phyloP scores from a whole-genome alignment of 768 basidiomycete species.

The Suillus sp. region DNA sequence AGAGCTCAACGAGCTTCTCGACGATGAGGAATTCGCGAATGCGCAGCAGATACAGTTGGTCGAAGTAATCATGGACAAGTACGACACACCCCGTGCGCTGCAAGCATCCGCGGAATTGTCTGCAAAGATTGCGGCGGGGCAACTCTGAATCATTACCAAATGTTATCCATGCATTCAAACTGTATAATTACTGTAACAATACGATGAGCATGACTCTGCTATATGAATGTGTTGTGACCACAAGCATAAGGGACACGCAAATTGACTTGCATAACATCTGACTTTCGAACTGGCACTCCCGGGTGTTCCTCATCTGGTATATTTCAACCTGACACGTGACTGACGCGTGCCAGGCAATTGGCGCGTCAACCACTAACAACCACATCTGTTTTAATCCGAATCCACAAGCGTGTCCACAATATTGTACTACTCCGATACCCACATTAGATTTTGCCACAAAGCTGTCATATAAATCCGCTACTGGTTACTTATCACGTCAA shows the following conservation, averaged over 20 bases:
- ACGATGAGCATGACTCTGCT: background rate
- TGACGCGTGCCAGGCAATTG: constrained; percentile 21
- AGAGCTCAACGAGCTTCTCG: constrained; percentile 70
- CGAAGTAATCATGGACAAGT: constrained; percentile 73
- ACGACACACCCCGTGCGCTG: constrained; percentile 72
- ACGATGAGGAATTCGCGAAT: constrained; percentile 57
- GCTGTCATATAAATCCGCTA: background rate
- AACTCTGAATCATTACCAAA: constrained; percentile 15
- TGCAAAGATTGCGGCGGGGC: constrained; percentile 15
- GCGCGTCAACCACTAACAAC: constrained; percentile 6
- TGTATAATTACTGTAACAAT: background rate
- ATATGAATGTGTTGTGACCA: background rate
- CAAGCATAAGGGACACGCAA: background rate
- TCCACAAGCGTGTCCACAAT: background rate
- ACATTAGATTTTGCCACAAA: background rate
- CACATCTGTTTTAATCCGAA: background rate
- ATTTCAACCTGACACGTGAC: constrained; percentile 27
- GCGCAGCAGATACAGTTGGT: constrained; percentile 76
- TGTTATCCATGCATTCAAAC: background rate
- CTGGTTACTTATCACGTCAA: background rate
- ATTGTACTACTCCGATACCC: constrained; percentile 5
- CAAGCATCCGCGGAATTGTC: constrained; percentile 49
- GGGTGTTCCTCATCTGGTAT: background rate
- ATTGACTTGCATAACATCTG: background rate
- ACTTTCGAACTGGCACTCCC: background rate